phyloP scores from a whole-genome alignment of 805 yeast genomes.

The Kodamaea neixiangensis region DNA sequence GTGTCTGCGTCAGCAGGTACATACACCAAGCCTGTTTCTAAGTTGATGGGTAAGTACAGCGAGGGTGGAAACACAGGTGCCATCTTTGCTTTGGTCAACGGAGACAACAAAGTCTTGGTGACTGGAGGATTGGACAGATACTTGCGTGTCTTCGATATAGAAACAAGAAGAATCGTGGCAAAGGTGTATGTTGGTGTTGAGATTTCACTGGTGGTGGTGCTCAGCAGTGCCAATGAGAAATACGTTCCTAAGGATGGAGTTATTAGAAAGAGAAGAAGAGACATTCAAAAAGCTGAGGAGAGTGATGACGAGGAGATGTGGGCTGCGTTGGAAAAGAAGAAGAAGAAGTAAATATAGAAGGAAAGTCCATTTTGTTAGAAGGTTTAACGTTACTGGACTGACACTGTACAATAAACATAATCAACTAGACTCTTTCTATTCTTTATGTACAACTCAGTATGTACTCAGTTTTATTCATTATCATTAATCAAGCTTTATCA shows the following conservation, averaged over 20 bases:
- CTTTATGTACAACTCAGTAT: no score
- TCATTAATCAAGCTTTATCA: neutral
- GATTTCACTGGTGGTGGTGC: constrained; percentile 51
- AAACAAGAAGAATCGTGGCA: constrained; percentile 57
- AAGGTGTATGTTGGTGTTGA: constrained; percentile 80
- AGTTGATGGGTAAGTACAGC: constrained; percentile 62
- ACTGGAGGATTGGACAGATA: constrained; percentile 90
- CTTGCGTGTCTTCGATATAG: constrained; percentile 70
- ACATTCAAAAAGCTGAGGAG: constrained; percentile 25
- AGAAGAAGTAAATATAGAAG: neutral
- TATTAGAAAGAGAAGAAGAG: constrained; percentile 24
- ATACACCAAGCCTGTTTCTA: constrained; percentile 47
- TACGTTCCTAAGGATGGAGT: constrained; percentile 29
- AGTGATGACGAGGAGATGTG: constrained; percentile 39
- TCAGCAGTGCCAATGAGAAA: constrained; percentile 49
- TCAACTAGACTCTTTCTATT: no score
- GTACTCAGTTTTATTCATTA: constrained; percentile 2
- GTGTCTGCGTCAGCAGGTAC: constrained; percentile 49
- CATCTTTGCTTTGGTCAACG: constrained; percentile 62
- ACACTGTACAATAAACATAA: neutral
- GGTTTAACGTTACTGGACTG: neutral
- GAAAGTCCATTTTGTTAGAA: no score
- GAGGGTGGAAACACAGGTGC: constrained; percentile 61
- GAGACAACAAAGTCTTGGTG: constrained; percentile 50
- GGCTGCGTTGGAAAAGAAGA: constrained; percentile 37